Evolutionary conservation across 495 filamentous ascomycete genomes (phyloP).

Genomic region (Thozetella sp.): DNA sequence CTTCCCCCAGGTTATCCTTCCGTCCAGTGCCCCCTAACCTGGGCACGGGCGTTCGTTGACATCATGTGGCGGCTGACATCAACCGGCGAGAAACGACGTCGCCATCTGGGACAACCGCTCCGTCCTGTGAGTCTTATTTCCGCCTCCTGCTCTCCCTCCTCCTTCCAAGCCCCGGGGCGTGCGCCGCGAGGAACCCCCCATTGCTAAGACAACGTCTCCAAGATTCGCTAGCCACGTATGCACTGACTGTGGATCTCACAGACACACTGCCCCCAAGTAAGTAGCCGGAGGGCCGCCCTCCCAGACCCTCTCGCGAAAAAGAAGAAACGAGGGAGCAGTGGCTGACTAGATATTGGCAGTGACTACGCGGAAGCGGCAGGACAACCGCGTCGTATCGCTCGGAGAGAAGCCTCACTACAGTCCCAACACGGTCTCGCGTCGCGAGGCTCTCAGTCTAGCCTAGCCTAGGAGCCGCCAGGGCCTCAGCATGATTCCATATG

Average conservation of each 20-base stretch:
- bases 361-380: slow-evolving; percentile 56
- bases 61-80: too few relatives aligned
- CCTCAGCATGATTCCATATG: background rate
- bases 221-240: slow-evolving; percentile 6
- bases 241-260: slow-evolving; percentile 52
- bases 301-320: background rate
- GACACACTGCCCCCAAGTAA: slow-evolving; percentile 61
- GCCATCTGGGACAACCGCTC: slow-evolving; percentile 69
- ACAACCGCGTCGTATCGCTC: slow-evolving; percentile 63
- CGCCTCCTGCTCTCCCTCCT: too few relatives aligned
- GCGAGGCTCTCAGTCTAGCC: slow-evolving; percentile 49
- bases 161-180: too few relatives aligned
- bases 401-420: slow-evolving; percentile 69
- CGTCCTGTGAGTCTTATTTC: too few relatives aligned
- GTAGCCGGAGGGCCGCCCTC: background rate
- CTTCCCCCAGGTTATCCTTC: background rate
- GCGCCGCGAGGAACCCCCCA: too few relatives aligned
- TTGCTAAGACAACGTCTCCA: slow-evolving; percentile 6
- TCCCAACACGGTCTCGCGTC: slow-evolving; percentile 55
- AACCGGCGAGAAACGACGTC: slow-evolving; percentile 42
- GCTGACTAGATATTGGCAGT: slow-evolving; percentile 25
- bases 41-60: too few relatives aligned
- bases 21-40: background rate
- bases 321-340: too few relatives aligned
- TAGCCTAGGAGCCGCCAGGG: background rate